phyloP scores from a whole-genome alignment of 140 eudicot species.

The Senecio squalidus region DNA sequence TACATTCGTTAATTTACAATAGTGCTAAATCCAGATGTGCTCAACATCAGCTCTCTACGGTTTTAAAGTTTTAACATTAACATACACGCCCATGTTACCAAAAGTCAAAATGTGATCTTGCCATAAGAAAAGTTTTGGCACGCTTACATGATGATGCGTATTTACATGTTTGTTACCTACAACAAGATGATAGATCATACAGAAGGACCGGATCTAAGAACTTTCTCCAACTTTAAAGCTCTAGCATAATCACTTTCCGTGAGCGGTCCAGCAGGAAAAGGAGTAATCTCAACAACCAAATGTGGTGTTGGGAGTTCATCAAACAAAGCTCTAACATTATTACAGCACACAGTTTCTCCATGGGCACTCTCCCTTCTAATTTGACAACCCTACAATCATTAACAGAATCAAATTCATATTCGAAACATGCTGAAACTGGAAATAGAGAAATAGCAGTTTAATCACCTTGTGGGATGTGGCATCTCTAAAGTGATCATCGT shows the following conservation, averaged over 20 bases:
- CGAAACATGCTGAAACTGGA: not conserved
- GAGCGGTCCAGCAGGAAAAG: slow-evolving; percentile 95
- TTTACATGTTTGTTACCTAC: slow-evolving; percentile 18
- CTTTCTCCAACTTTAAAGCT: slow-evolving; percentile 82
- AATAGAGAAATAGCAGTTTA: too few relatives aligned
- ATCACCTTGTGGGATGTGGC: slow-evolving; percentile 76
- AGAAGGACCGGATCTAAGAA: slow-evolving; percentile 51
- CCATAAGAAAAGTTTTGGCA: slow-evolving; percentile 1
- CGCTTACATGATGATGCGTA: slow-evolving; percentile 21
- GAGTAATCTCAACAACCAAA: slow-evolving; percentile 74
- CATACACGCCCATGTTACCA: not conserved
- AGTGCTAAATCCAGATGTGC: too few relatives aligned
- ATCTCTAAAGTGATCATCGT: slow-evolving; percentile 37
- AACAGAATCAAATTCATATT: not conserved
- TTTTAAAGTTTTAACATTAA: too few relatives aligned
- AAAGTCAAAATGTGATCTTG: not conserved
- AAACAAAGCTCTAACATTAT: slow-evolving; percentile 88
- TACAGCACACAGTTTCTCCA: slow-evolving; percentile 97
- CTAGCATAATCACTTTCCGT: slow-evolving; percentile 68
- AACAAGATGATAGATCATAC: slow-evolving; percentile 17
- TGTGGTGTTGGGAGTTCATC: slow-evolving; percentile 99
- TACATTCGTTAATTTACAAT: too few relatives aligned
- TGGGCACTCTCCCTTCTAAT: slow-evolving; percentile 96
- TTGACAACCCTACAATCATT: slow-evolving; percentile 77
- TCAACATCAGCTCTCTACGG: too few relatives aligned